Percentiles rank a stretch among this genome's conserved stretches.
Conservation (phyloP, 192 early-diverging fungal species). For the Diversispora epigaea region DNA sequence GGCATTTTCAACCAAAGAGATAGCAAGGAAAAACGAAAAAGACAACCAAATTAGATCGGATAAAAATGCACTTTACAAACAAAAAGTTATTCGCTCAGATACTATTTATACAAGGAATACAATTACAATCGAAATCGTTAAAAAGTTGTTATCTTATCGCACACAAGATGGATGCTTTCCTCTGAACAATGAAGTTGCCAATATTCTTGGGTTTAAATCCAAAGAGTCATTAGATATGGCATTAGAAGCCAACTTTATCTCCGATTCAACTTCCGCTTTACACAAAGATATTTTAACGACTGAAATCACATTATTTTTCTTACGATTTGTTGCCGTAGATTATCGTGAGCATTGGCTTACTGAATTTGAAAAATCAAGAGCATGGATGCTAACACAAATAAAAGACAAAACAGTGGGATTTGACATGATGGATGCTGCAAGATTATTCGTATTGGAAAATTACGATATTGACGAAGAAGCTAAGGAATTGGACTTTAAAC, state of each 20-base stretch:
- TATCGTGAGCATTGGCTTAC: background rate
- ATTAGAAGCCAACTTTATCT: background rate
- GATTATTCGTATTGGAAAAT: no score
- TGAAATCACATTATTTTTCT: background rate
- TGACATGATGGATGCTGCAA: no score
- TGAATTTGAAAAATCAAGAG: background rate
- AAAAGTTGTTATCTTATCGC: background rate
- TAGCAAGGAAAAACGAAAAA: background rate
- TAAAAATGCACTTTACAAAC: background rate
- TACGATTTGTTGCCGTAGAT: background rate
- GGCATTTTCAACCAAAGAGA: background rate
- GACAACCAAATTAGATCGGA: background rate
- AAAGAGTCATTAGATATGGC: background rate
- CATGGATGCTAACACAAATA: conserved; percentile 14
- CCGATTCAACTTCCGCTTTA: background rate
- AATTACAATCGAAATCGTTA: background rate
- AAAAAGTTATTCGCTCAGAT: background rate
- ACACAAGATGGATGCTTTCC: background rate
- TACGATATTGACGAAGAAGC: no score
- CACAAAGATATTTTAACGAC: background rate
- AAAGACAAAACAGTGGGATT: background rate
- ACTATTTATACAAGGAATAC: background rate
- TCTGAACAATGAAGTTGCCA: background rate
- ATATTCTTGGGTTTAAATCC: background rate
- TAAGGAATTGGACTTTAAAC: no score